phyloP scores from a whole-genome alignment of 768 basidiomycete species.

The Rhizopogon roseolus region DNA sequence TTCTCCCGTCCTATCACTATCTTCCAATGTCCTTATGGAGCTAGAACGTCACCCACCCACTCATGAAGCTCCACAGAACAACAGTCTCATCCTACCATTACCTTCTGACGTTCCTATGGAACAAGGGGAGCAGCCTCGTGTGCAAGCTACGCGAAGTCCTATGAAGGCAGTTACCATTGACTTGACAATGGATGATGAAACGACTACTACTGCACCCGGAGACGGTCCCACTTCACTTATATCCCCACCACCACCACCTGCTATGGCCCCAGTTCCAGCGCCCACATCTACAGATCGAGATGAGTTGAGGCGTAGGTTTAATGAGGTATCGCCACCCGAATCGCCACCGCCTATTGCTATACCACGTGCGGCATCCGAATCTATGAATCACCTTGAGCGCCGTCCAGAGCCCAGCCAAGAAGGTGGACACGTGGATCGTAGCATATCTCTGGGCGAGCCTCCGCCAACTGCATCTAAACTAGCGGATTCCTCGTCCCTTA shows the following conservation, averaged over 20 bases:
- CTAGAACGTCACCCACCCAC: neutral
- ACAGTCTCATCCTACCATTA: conserved; percentile 1
- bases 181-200: neutral
- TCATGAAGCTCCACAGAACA: neutral
- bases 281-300: neutral
- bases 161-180: neutral
- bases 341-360: neutral
- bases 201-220: neutral
- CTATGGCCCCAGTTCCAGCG: neutral
- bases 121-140: neutral
- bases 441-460: conserved; percentile 9
- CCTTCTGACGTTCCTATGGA: neutral
- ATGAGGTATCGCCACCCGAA: conserved; percentile 9
- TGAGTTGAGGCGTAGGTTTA: conserved; percentile 9
- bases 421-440: conserved; percentile 20
- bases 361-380: neutral
- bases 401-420: neutral
- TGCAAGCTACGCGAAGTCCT: neutral
- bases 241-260: neutral
- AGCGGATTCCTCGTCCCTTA: neutral
- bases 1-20: neutral
- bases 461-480: conserved; percentile 2
- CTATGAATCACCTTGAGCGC: neutral
- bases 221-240: neutral
- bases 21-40: neutral